Evolutionary conservation across 192 early-diverging fungal genomes (phyloP), one percentile per base, ranked within the genome.

Genomic region (Umbelopsis sp.): DNA sequence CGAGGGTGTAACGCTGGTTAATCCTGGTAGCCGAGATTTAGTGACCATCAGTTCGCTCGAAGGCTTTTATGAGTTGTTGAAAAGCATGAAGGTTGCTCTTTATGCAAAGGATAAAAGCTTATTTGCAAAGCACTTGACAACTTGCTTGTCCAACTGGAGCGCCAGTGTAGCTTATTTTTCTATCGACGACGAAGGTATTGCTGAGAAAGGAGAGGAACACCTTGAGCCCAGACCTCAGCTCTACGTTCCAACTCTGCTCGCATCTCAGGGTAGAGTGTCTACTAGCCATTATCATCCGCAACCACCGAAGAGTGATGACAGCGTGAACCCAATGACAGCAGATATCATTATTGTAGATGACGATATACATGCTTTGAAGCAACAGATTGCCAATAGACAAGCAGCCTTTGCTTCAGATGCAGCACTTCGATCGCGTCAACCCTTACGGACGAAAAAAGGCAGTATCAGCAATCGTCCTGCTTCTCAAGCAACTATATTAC

Each of bases 261-360:
- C 4, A 44, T 71, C 45, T 49, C 20, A 45, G 1, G 13, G 12
- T 9, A 12, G 55, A 11, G 9, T 1, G 4, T 16, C 58, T 25
- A 25, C 44, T 10, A 49, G 16, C 47, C 53, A 3, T 10, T 33
- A 23, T 41, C 18, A 66, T 11, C 37, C 21, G 45, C 41, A 4
- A 12, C 44, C 0, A 12, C 44, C 1, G 64, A 65, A 67, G 45
- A 70, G 72, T 64, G 70, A 73, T 44, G 73, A 75, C 8, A 55
- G 69, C 4, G 23, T 72, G 10, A 69, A 72, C 44, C 53, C 66
- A 15, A 47, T 67, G 5, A 76, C 68, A 18, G 83, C 84, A 20
- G 76, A 81, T 0, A 83, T 87, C 35, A 82, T 88, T 49, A 75
- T 88, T 44, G 85, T 88, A 53, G 87, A 88, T 66, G 86, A 88